Evolutionary conservation across 179 eudicot genomes (phyloP), one percentile per base, ranked within the genome.

Genomic region (Pouteria campechiana): DNA sequence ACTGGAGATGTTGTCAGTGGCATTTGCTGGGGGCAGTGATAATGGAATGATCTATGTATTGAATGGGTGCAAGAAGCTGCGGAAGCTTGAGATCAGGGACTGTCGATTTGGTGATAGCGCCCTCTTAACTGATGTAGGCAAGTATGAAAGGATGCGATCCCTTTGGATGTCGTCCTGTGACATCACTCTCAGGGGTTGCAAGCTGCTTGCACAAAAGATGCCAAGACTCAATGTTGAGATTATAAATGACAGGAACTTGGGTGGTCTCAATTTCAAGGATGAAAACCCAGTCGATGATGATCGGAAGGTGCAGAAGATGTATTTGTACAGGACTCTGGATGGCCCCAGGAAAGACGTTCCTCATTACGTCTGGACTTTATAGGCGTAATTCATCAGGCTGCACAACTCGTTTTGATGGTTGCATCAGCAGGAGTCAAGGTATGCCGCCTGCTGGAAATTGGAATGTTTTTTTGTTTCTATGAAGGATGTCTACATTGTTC

Each of bases 151-250:
- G 65, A 75, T 88, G 94, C 81, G 94, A 71, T 86, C 88, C 76
- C 93, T 86, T 78, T 86, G 96, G 96, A 86, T 86, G 96, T 84
- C 95, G 57, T 69, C 85, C 29, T 89, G 97, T 54, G 68, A 69
- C 48, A 75, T 89, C 47, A 89, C 89, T 24, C 60, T 71, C 4
- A 81, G 70, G 46, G 94, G 76, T 11, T 86, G 96, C 73, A 83
- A 69, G 70, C 41, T 46, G 25, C 75, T 86, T 0, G 89, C 93
- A 0, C 46, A 53, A 83, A 74, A 60, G 76, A 83, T 71, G 85
- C 94, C 83, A 0, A 60, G 64, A 37, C 55, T 86, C 11, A 86
- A 86, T 45, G 89, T 86, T 40, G 96, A 86, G 76, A 61, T 86
- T 41, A 79, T 86, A 14, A 69, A 83, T 30, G 96, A 86, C 47